phyloP scores from a whole-genome alignment of 2,329 filamentous ascomycete species.

The Penicillium sp. region DNA sequence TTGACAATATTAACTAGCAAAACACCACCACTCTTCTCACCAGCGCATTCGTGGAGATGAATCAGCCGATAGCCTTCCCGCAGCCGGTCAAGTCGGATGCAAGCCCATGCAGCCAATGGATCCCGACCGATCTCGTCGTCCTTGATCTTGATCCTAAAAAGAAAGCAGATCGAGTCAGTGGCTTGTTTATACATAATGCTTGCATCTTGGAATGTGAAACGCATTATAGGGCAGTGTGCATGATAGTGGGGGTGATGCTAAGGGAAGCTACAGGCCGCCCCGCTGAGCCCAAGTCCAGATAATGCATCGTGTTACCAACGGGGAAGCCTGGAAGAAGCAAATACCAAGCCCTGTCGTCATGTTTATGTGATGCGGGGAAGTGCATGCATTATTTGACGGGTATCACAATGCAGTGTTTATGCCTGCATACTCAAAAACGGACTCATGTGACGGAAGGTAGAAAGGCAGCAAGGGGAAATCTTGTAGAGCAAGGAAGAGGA shows the following conservation, averaged over 20 bases:
- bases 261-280: background rate
- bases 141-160: constrained; percentile 72
- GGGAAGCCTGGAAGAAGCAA: background rate
- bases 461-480: background rate
- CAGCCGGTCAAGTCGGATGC: constrained; percentile 78
- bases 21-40: constrained; percentile 64
- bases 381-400: background rate
- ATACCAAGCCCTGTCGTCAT: background rate
- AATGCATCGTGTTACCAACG: background rate
- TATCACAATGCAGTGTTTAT: constrained; percentile 8
- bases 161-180: background rate
- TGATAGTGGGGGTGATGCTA: background rate
- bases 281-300: background rate
- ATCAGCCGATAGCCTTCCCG: constrained; percentile 75
- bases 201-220: background rate
- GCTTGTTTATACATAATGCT: background rate
- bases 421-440: constrained; percentile 1
- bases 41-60: constrained; percentile 69
- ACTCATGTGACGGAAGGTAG: background rate
- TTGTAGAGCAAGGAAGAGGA: background rate
- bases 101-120: constrained; percentile 81
- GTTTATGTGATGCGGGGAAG: background rate
- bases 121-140: constrained; percentile 81
- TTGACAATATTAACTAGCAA: constrained; percentile 75
- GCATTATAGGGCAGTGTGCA: background rate